Base-by-base conservation (phyloP, 2,329 filamentous ascomycete species). In the Escovopsis weberi region DNA sequence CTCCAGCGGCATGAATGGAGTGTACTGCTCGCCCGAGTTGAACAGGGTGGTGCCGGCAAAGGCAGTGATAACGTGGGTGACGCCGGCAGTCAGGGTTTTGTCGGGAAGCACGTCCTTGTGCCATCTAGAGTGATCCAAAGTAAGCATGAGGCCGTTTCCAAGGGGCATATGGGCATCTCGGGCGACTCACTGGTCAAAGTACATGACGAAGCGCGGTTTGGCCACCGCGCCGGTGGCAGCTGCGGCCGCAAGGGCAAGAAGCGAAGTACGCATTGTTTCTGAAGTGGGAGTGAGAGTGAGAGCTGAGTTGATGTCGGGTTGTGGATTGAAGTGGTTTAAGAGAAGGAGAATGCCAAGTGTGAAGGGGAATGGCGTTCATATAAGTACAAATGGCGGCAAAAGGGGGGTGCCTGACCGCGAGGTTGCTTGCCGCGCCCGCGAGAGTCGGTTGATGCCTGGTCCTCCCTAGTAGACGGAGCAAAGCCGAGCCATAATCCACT, bases 21-120 rank as follows among this genome's bases (percentile, higher is more conserved):
- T 62, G 50, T 69, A 75, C 0, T 58, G 51, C 18, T 60, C 61
- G 1, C 62, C 48, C 0, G 59, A 63, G 39, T 65, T 68, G 55
- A 77, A 77, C 8, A 64, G 52, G 2, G 62, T 60, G 0, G 70
- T 70, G 40, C 61, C 61, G 40, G 74, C 72, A 47, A 77, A 78
- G 2, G 66, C 64, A 47, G 74, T 70, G 45, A 73, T 67, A 28
- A 74, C 72, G 50, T 76, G 66, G 23, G 68, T 75, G 48, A 78
- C 64, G 26, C 65, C 59, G 2, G 59, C 50, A 0, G 67, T 68
- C 23, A 65, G 46, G 1, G 56, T 50, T 36, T 55, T 60, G 45
- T 54, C 36, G 0, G 60, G 68, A 0, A 68, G 54, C 11, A 49
- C 54, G 3, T 47, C 45, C 1, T 49, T 60, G 45, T 72, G 66